Evolutionary conservation across 164 flowering plant genomes (phyloP), one percentile per base, ranked within the genome.

Genomic region (Vitis cinerea): DNA sequence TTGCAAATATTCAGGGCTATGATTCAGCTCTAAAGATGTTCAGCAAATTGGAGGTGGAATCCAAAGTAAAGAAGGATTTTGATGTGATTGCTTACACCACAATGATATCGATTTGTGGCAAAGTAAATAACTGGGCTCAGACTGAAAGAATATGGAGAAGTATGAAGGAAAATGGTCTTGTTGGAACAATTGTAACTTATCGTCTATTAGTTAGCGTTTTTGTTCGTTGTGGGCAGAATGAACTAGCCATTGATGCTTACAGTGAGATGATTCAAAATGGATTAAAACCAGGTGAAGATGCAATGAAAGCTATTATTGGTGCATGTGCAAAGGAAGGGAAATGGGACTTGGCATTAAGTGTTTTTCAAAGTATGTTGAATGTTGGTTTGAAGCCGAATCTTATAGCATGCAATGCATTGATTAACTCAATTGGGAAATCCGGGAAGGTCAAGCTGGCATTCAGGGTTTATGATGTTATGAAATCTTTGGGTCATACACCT

Each of bases 61-160:
- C 71, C 11, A 74, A 71, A 31, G 65, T 61, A 56, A 80, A 66
- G 70, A 75, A 73, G 29, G 60, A 63, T 62, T 83, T 88, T 73
- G 99, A 95, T 80, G 78, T 74, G 2, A 62, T 90, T 68, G 90
- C 88, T 49, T 93, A 92, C 72, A 95, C 93, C 82, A 93, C 97
- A 6, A 81, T 93, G 85, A 83, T 93, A 31, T 81, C 98, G 0
- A 66, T 90, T 30, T 90, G 88, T 72, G 90, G 83, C 2, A 82
- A 80, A 77, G 80, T 14, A 31, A 79, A 86, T 29, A 70, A 90
- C 54, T 88, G 96, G 97, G 51, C 74, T 65, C 78, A 84, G 62
- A 75, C 85, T 9, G 85, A 86, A 78, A 86, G 70, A 67, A 37
- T 93, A 44, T 95, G 99, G 99, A 86, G 73, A 71, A 77, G 57